Conservation (phyloP, 208 protist species). For the Leishmania aethiopica region DNA sequence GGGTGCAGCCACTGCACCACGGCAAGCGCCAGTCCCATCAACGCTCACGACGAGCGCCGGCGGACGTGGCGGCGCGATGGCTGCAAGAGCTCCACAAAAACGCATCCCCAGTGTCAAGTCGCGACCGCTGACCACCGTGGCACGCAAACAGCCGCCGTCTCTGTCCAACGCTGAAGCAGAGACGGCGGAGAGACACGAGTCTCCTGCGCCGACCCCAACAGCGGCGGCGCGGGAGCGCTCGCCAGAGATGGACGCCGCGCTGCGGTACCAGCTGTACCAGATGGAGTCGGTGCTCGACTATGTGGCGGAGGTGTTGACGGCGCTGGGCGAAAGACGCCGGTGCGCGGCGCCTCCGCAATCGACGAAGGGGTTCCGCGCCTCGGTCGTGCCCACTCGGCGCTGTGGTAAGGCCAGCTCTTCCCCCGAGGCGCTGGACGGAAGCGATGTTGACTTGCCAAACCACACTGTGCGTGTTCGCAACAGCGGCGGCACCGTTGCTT, state of each 20-base stretch:
- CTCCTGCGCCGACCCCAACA: neutral
- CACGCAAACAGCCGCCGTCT: constrained; percentile 2
- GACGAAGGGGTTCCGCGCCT: constrained; percentile 48
- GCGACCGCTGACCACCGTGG: neutral
- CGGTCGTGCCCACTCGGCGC: constrained; percentile 45
- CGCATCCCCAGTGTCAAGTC: constrained; percentile 4
- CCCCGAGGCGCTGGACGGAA: neutral
- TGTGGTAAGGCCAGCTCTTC: neutral
- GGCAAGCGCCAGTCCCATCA: neutral
- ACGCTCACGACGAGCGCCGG: neutral
- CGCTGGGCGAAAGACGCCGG: constrained; percentile 47
- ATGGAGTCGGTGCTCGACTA: constrained; percentile 68
- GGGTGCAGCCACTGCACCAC: neutral
- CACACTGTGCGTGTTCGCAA: neutral
- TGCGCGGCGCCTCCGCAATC: constrained; percentile 54
- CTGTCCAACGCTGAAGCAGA: neutral
- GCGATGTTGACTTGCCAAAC: neutral
- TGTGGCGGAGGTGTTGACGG: constrained; percentile 43
- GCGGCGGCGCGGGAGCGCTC: neutral
- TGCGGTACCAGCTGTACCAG: constrained; percentile 42
- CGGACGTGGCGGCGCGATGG: neutral
- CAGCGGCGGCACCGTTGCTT: constrained; percentile 27
- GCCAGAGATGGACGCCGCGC: constrained; percentile 2
- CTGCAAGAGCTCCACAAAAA: neutral
- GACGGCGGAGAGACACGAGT: neutral